Base-by-base conservation (phyloP, 305 asterid genomes). In the Rubia peregrina region DNA sequence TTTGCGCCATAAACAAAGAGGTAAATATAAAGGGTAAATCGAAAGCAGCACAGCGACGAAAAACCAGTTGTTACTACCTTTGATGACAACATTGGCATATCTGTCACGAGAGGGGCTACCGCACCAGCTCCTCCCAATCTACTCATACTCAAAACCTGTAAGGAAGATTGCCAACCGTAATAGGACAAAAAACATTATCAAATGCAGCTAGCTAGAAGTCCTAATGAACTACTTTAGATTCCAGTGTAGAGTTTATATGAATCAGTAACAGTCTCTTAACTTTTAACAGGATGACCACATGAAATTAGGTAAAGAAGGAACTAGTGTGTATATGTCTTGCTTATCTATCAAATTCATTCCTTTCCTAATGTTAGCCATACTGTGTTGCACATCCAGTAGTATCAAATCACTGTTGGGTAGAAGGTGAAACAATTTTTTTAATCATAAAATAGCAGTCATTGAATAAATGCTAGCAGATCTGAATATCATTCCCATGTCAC, bases 111-210 rank as follows among this genome's bases (percentile, higher is more conserved):
- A 7, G 99, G 98, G 63, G 98, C 98, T 73, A 89, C 99, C 5
- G 97, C 97, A 42, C 95, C 96, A 62, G 95, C 96, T 78, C 94
- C 99, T 73, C 99, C 99, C 79, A 91, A 75, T 89, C 99, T 86
- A 79, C 99, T 95, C 95, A 95, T 90, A 85, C 99, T 95, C 87
- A 95, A 83, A 69, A 95, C 98, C 99, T 95, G 88, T 70, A 85
- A 75, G 33, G 19, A 48, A 41, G 44, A 75, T 59, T 3, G 13
- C 41, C 46, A 19, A 65, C 12, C 49, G n/a, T 16, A 65, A 22
- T 33, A 55, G 17, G 22, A 36, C 26, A 63, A 41, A 48, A 22
- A n/a, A 19, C 74, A 11, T 55, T 53, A 38, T 10, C 17, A 75
- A 55, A 43, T 75, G 67, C 19, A 64, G 60, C 41, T 46, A 48